Evolutionary conservation across 2,329 filamentous ascomycete genomes (phyloP).

Genomic region (Fusarium chlamydosporum): DNA sequence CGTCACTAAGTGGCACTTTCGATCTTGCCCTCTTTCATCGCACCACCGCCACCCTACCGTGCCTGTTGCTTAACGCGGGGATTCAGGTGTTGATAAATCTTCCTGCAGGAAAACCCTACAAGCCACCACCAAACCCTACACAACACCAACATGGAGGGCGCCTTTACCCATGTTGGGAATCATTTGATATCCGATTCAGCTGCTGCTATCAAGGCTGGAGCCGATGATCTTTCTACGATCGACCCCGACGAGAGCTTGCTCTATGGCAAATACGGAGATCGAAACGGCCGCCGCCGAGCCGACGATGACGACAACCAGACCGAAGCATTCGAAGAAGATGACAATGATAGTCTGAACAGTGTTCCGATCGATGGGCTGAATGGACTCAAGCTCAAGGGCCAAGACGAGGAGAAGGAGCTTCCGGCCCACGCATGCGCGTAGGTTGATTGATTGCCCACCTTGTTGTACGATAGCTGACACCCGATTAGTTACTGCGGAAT

Average conservation of each 20-base stretch:
- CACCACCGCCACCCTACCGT: constrained; percentile 37
- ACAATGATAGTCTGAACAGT: constrained; percentile 81
- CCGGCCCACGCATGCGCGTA: constrained; percentile 97
- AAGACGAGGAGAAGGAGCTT: constrained; percentile 89
- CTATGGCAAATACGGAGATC: constrained; percentile 76
- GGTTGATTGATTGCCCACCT: constrained; percentile 60
- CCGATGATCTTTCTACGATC: constrained; percentile 79
- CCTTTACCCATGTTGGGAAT: constrained; percentile 90
- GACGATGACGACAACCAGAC: constrained; percentile 93
- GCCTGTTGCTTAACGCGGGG: constrained; percentile 42
- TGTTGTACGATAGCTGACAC: constrained; percentile 46
- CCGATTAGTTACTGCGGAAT: constrained; percentile 89
- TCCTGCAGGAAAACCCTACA: constrained; percentile 49
- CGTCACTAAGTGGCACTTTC: constrained; percentile 3
- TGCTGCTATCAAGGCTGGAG: constrained; percentile 87
- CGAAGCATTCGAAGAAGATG: constrained; percentile 86
- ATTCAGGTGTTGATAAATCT: constrained; percentile 39
- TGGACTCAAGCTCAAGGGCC: constrained; percentile 68
- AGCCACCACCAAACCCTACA: constrained; percentile 42
- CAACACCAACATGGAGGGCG: constrained; percentile 78
- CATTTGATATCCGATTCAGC: constrained; percentile 87
- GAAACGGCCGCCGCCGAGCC: constrained; percentile 75
- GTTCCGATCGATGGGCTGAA: constrained; percentile 82
- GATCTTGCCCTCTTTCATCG: constrained; percentile 27
- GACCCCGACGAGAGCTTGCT: constrained; percentile 86